phyloP scores from a whole-genome alignment of 805 yeast genomes.

The Metschnikowia aberdeeniae region DNA sequence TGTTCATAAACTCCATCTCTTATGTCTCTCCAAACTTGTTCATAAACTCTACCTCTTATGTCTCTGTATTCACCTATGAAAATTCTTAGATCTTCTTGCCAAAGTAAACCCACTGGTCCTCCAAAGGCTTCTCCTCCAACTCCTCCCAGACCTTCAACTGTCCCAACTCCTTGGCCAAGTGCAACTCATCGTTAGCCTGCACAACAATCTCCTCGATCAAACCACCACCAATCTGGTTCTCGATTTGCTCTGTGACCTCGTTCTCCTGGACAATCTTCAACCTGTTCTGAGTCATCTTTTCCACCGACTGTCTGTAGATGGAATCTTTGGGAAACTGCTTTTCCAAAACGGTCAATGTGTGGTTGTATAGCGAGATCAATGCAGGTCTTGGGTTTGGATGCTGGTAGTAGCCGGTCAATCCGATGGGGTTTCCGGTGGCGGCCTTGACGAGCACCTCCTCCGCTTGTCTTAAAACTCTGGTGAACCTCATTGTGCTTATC shows the following conservation, averaged over 20 bases:
- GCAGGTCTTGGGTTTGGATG: conserved; percentile 87
- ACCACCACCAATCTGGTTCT: conserved; percentile 73
- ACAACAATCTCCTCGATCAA: conserved; percentile 76
- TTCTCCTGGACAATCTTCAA: conserved; percentile 59
- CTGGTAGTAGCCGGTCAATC: conserved; percentile 70
- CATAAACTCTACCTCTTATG: background rate
- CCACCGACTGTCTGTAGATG: conserved; percentile 73
- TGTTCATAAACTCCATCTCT: too few relatives aligned
- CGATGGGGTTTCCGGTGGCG: conserved; percentile 69
- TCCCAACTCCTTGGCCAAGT: conserved; percentile 62
- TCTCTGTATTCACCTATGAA: background rate
- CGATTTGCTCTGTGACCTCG: conserved; percentile 63
- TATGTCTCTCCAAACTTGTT: too few relatives aligned
- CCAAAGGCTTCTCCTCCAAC: conserved; percentile 71
- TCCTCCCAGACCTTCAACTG: conserved; percentile 75
- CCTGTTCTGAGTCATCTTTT: conserved; percentile 66
- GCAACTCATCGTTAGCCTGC: conserved; percentile 79
- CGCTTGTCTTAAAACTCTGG: conserved; percentile 40
- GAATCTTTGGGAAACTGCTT: conserved; percentile 65
- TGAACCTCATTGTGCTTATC: conserved; percentile 33
- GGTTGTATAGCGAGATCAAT: conserved; percentile 61
- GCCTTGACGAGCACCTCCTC: conserved; percentile 56
- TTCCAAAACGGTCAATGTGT: conserved; percentile 57
- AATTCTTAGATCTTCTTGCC: conserved; percentile 50
- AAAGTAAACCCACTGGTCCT: conserved; percentile 81